These are phyloP conservation scores for Hypseocharis bilobata DNA, from an alignment of 441 rosid genomes.

Conservation along the genomic window DNA sequence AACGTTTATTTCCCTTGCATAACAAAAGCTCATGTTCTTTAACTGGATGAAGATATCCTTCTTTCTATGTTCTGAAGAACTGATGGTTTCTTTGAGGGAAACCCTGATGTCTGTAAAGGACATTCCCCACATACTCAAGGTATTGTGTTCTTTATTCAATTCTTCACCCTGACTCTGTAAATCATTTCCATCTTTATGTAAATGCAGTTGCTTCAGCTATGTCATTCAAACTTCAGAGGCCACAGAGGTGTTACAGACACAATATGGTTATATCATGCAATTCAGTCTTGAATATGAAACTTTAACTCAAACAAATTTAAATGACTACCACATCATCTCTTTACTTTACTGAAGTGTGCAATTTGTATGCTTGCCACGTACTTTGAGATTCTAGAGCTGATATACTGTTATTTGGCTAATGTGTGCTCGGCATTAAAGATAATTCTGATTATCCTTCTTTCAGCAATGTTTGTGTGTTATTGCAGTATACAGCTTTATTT, in stretches of 20 bases:
- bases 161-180: conserved; percentile 1
- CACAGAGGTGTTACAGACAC: conserved; percentile 2
- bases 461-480: neutral
- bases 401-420: neutral
- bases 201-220: neutral
- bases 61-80: conserved; percentile 66
- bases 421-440: neutral
- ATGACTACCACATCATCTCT: neutral
- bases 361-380: conserved; percentile 1
- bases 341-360: conserved; percentile 8
- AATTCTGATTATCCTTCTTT: neutral
- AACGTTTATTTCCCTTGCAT: conserved; percentile 9
- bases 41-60: conserved; percentile 63
- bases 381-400: conserved; percentile 10
- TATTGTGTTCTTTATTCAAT: conserved; percentile 21
- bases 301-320: conserved; percentile 1
- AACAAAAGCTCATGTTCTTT: conserved; percentile 31
- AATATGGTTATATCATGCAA: neutral
- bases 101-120: conserved; percentile 88
- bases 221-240: neutral
- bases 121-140: conserved; percentile 69
- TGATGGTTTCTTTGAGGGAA: conserved; percentile 65
- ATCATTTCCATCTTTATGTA: neutral
- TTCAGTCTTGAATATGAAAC: neutral
- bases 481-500: neutral